phyloP scores from a whole-genome alignment of 352 stramenopile species.

The Blastocystis hominis region DNA sequence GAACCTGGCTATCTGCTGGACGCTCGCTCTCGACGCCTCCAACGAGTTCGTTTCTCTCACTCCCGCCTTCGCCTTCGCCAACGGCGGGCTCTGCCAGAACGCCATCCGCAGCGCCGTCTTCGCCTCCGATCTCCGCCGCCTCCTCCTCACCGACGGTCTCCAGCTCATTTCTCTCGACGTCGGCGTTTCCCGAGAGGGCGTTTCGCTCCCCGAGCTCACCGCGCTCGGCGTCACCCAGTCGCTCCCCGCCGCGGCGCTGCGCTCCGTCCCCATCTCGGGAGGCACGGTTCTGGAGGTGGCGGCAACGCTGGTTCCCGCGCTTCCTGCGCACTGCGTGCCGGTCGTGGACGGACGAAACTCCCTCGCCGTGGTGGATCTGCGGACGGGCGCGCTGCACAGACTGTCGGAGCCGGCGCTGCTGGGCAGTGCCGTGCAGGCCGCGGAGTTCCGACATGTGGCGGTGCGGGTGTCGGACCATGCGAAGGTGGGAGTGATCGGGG shows the following conservation, averaged over 20 bases:
- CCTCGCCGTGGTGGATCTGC: not conserved
- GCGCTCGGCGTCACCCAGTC: not conserved
- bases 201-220: not conserved
- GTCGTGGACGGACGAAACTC: not conserved
- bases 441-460: not conserved
- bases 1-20: slow-evolving; percentile 18
- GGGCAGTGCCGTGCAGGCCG: not conserved
- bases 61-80: not conserved
- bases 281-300: not conserved
- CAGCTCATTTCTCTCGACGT: not conserved
- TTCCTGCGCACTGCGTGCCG: not conserved
- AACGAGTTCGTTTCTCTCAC: not conserved
- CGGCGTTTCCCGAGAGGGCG: not conserved
- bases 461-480: not conserved
- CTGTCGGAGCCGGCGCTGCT: not conserved
- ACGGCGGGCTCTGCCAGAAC: not conserved
- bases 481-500: not conserved
- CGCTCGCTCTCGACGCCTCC: not conserved
- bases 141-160: not conserved
- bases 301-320: not conserved
- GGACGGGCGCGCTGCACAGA: not conserved
- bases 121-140: not conserved
- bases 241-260: not conserved
- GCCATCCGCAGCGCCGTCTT: not conserved
- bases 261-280: not conserved